Conservation (phyloP, 2,329 filamentous ascomycete species). For the Truncatella angustata region DNA sequence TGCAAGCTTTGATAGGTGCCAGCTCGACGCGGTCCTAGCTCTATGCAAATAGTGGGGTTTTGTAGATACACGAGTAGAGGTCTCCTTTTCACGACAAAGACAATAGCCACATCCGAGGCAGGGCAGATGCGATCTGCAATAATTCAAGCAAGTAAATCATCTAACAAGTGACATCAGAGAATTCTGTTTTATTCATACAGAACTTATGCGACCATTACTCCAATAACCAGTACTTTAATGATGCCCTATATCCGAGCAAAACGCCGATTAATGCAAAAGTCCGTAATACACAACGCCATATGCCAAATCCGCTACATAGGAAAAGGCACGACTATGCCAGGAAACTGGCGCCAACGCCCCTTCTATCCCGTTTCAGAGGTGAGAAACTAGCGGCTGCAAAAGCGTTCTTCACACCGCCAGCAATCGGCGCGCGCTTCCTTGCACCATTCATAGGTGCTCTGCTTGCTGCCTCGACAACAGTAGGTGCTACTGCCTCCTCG, state of each 20-base stretch:
- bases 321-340: constrained; percentile 36
- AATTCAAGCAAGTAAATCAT: not conserved
- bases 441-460: constrained; percentile 15
- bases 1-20: constrained; percentile 3
- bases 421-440: constrained; percentile 36
- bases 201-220: not conserved
- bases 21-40: constrained; percentile 2
- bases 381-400: constrained; percentile 61
- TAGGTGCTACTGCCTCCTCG: constrained; percentile 50
- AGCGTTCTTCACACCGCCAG: constrained; percentile 37
- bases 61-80: not conserved
- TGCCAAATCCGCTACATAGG: constrained; percentile 11
- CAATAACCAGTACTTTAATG: not conserved
- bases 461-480: constrained; percentile 26
- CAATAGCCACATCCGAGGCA: not conserved
- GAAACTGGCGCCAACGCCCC: constrained; percentile 62
- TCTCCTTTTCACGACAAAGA: not conserved
- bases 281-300: too few relatives aligned
- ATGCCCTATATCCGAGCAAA: not conserved
- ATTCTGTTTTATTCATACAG: constrained; percentile 5
- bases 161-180: not conserved
- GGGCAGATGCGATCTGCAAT: not conserved
- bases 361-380: constrained; percentile 68
- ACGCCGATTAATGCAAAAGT: constrained; percentile 10
- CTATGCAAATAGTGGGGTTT: not conserved